A percentile compares a stretch with the other conserved stretches of the same genome.
These are phyloP conservation scores for Allantophomopsis lycopodina DNA, from an alignment of 2,329 filamentous ascomycete genomes.

Conservation along the genomic window DNA sequence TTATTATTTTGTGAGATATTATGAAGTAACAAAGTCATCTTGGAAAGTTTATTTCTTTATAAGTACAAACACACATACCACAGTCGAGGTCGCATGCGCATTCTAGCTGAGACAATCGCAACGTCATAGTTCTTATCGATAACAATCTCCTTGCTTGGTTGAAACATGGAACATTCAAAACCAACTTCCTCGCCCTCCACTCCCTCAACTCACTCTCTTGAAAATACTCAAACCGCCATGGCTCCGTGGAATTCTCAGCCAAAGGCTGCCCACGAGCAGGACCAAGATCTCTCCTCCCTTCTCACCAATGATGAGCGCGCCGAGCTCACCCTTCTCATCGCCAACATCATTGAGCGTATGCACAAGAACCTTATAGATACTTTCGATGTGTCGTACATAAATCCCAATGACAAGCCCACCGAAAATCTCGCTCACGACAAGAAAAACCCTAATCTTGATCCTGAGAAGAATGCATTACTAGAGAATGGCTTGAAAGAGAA, in stretches of 20 bases:
- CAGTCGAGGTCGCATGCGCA: too few relatives aligned
- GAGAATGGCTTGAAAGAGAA: slow-evolving; percentile 13
- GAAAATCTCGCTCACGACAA: slow-evolving; percentile 17
- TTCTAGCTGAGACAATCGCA: too few relatives aligned
- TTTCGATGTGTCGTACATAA: slow-evolving; percentile 27
- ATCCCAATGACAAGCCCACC: slow-evolving; percentile 11
- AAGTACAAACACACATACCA: too few relatives aligned
- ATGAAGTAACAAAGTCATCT: too few relatives aligned
- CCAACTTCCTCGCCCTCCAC: too few relatives aligned
- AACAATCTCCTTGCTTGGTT: too few relatives aligned
- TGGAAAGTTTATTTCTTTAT: too few relatives aligned
- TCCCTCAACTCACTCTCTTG: background rate
- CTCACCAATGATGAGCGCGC: slow-evolving; percentile 15
- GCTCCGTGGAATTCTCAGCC: background rate
- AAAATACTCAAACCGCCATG: background rate
- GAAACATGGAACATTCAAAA: too few relatives aligned
- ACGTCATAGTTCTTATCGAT: too few relatives aligned
- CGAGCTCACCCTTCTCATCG: slow-evolving; percentile 36
- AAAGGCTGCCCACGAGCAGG: background rate
- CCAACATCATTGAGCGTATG: slow-evolving; percentile 39
- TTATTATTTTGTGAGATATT: too few relatives aligned
- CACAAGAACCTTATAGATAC: slow-evolving; percentile 33
- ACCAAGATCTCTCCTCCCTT: slow-evolving; percentile 5
- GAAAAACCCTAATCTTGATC: slow-evolving; percentile 19
- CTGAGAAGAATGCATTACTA: too few relatives aligned